Base-by-base conservation (phyloP, 176 grass and related monocot species). In the Zizania latifolia region DNA sequence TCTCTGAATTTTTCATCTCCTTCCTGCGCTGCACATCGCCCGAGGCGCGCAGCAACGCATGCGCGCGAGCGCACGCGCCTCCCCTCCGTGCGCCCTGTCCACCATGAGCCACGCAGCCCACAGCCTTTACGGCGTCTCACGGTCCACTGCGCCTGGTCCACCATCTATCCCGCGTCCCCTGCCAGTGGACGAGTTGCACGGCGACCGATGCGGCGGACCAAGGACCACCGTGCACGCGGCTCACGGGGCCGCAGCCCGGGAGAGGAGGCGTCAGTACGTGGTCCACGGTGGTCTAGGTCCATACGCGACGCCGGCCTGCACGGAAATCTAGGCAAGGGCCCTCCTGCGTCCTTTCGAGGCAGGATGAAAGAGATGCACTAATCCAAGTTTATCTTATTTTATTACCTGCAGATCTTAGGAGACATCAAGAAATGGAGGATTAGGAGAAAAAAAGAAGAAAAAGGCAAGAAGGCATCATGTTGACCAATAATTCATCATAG, bases 401-500 rank as follows among this genome's bases (percentile, higher is more conserved):
- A 34, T 28, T 5, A 24, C 63, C 34, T 39, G 14, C 53, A 30
- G 33, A 44, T 61, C 8, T 51, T 15, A n/a, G n/a, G 2, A n/a
- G 32, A 15, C 62, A 57, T 36, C 14, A 21, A 15, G 57, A 63
- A 1, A 24, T n/a, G 10, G 5, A 17, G 6, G 14, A 28, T n/a
- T 30, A 36, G 9, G 29, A 7, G 2, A 62, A 29, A n/a, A 29
- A 33, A 21, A 62, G 16, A 69, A 10, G 60, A 77, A 24, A 68
- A 65, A 65, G 75, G 12, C 75, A 50, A 4, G n/a, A n/a, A 46
- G 10, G 14, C 4, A 46, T 19, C 26, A 10, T 64, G 57, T 66
- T 68, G 83, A 79, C 39, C 69, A 57, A 57, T 19, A 66, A 44
- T 57, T 59, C 46, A 68, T 76, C 46, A 58, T 76, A 60, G 60